Evolutionary conservation across 176 grass and related monocot genomes (phyloP), one percentile per base, ranked within the genome.

Genomic region (Poa pratensis): DNA sequence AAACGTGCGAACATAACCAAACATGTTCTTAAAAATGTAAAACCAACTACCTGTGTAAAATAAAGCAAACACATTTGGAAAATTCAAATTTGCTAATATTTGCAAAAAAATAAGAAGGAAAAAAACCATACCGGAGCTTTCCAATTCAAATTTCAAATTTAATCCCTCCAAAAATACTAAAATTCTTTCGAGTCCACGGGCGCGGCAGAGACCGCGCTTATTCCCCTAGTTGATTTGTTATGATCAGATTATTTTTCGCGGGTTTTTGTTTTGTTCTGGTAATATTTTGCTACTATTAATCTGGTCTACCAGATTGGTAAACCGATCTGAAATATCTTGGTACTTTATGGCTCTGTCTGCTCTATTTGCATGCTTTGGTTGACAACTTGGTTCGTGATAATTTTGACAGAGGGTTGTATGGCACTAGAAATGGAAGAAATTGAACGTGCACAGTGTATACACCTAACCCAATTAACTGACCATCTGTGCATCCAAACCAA

Each of bases 331-430:
- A 28, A 32, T 32, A 30, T 75, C 73, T 75, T 15, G 16, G 0
- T 53, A 53, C 72, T 75, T 75, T 6, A 52, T 32, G 73, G 27
- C 73, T 10, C 48, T 75, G 48, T 53, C 72, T 75, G 45, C 45
- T 28, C 43, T 74, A 27, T 74, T 73, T 73, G 73, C 48, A 75
- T 32, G 48, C 5, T 53, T 52, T 9, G 24, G 48, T 30, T 75
- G 1, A 75, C 72, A 52, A 28, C 46, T 75, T 18, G 24, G 24
- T 75, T 32, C 26, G 19, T 34, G n/a, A 73, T 73, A 49, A 17
- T 49, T 37, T 73, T 73, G 42, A 27, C 70, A 52, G 40, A 42
- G 7, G 40, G 40, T 42, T 42, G 40, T 35, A 32, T 32, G 20
- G 10, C 20, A 71, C n/a, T 7, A 48, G 6, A 30, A 74, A 50